Evolutionary conservation across 2,329 filamentous ascomycete species (phyloP), one percentile per base, ranked within the genome.

Genomic region (Fusarium hostae): DNA sequence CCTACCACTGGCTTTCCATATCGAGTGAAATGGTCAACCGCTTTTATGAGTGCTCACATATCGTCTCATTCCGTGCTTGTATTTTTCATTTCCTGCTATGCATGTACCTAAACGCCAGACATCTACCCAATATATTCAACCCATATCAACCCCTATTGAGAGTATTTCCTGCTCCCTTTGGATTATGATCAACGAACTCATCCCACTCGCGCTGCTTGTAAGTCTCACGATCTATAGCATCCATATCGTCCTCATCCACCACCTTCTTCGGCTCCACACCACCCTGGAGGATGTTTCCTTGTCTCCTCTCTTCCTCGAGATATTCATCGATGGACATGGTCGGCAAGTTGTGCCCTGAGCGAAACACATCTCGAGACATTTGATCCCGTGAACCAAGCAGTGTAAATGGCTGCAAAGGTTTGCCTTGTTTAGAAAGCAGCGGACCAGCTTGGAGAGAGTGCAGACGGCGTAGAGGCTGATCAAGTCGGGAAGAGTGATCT

Each of bases 311-410:
- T 81, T 98, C 95, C 57, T 97, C 96, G 20, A 99, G 85, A 78
- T 98, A 99, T 83, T 99, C 96, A 75, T 99, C 96, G 68, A 99
- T 98, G 3, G 90, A 93, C 96, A 99, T 98, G 6, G 96, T 98
- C 2, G 96, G 96, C 64, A 99, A 84, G 81, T 94, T 98, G 80
- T 99, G 96, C 11, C 96, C 94, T 0, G 94, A 90, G 60, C 93
- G 88, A 82, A 99, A 99, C 1, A 99, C 95, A 5, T 92, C 92
- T 64, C 91, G 86, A 66, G 91, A 89, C 65, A 97, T 82, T 68
- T 94, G 91, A 68, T 94, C 90, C 40, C 96, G 88, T 72, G 87
- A 91, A 65, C 92, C 91, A 8, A 97, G 86, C 26, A 99, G 86
- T 2, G 94, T 98, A 78, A 99, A 98, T 1, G 95, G 95, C 75